Evolutionary conservation across 2,329 filamentous ascomycete species (phyloP).

Genomic region (Davidsoniella australis): DNA sequence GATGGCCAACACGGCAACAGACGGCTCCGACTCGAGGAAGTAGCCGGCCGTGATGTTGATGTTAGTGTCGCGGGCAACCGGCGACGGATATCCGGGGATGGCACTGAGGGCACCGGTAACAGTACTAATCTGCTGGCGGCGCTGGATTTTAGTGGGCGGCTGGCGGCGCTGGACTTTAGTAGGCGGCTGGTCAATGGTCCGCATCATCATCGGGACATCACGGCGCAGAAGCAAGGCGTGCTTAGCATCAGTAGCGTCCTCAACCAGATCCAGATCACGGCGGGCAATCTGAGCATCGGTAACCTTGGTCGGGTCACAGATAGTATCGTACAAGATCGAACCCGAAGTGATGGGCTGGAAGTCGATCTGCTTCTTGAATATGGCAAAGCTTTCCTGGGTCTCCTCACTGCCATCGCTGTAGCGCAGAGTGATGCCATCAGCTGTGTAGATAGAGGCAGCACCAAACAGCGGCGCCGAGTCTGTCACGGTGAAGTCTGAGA

Average conservation of each 20-base stretch:
- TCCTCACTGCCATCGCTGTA: slow-evolving; percentile 22
- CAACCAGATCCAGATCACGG: slow-evolving; percentile 19
- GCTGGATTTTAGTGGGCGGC: too few species aligned
- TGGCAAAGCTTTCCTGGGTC: slow-evolving; percentile 18
- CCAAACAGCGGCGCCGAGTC: slow-evolving; percentile 16
- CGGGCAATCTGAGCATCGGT: slow-evolving; percentile 13
- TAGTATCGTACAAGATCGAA: slow-evolving; percentile 21
- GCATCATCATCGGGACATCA: too few species aligned
- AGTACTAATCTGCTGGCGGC: neutral
- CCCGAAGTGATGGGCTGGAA: slow-evolving; percentile 20
- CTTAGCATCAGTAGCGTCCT: slow-evolving; percentile 3
- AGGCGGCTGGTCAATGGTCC: too few species aligned
- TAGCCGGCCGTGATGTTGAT: slow-evolving; percentile 20
- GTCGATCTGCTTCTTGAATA: slow-evolving; percentile 16
- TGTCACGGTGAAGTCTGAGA: slow-evolving; percentile 17
- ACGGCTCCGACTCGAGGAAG: slow-evolving; percentile 20
- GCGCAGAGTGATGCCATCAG: slow-evolving; percentile 21
- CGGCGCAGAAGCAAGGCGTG: too few species aligned
- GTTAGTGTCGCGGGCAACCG: slow-evolving; percentile 18
- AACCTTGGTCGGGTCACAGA: slow-evolving; percentile 18
- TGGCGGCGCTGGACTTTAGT: neutral
- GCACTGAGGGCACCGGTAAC: neutral
- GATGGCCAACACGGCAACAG: slow-evolving; percentile 20
- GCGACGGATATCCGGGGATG: slow-evolving; percentile 18
- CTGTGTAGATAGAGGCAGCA: slow-evolving; percentile 18